Base-by-base conservation (phyloP, 2,329 filamentous ascomycete species). In the Neocucurbitaria cava region DNA sequence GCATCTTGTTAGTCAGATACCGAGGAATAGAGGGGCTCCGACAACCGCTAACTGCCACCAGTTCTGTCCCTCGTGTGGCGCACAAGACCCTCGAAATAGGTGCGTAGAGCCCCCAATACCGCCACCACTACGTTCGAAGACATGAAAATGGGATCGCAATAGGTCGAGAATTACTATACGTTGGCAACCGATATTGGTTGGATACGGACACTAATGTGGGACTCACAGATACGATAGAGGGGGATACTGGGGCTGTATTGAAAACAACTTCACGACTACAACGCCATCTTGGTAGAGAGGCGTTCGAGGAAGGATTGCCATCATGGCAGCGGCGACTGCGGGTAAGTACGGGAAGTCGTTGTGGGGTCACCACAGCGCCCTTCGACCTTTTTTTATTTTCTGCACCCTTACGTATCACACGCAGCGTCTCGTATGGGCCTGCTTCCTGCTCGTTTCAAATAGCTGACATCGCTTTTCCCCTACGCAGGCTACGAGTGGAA, bases 401-500 rank as follows among this genome's bases (percentile, higher is more conserved):
- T 56, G 57, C 58, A 58, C 64, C 48, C 59, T 36, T 33, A 47
- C 26, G n/a, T n/a, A 30, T 38, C 41, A 20, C 60, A 56, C 49
- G 44, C 20, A 53, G 61, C 59, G 58, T 54, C 50, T 41, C 56
- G 52, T 41, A 41, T 50, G 49, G 64, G 66, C 59, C 46, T 69
- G 47, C 45, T 65, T 53, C 60, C 57, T 59, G 58, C 62, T 61
- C 60, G 70, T 52, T 66, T 56, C 52, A 59, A 59, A 50, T 70
- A 69, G 70, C 70, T 73, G 63, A 75, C 72, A 58, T 64, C 62
- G 58, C 65, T 74, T 59, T 54, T 74, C 56, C 55, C 61, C 47
- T 65, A 58, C 54, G 63, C 68, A 77, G 75, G 72, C 65, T 77
- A 77, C 69, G 74, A 76, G 66, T 76, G 74, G 73, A 70, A 69